phyloP scores from a whole-genome alignment of 768 basidiomycete species.

The Terana coerulea region DNA sequence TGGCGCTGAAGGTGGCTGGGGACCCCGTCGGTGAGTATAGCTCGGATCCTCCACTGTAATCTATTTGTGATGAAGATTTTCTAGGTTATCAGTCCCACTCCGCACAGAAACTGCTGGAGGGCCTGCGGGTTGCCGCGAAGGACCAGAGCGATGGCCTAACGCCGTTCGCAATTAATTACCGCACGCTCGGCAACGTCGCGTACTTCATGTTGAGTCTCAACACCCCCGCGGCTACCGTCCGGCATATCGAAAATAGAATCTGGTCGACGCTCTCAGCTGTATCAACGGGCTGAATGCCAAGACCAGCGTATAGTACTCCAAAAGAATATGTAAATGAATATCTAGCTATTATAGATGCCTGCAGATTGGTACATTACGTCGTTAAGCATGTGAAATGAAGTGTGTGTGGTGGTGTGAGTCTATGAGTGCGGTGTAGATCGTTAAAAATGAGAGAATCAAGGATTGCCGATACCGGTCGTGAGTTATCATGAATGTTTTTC shows the following conservation, averaged over 20 bases:
- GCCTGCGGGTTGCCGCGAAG: constrained; percentile 37
- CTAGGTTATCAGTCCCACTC: constrained; percentile 54
- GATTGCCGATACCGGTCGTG: too few relatives aligned
- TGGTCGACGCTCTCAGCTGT: constrained; percentile 7
- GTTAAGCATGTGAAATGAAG: neutral
- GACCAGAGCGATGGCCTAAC: constrained; percentile 38
- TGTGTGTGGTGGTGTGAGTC: neutral
- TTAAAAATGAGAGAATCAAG: neutral
- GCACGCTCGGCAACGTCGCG: constrained; percentile 88
- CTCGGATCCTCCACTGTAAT: constrained; percentile 9
- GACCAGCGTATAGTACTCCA: too few relatives aligned
- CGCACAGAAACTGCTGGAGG: constrained; percentile 56
- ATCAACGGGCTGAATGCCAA: too few relatives aligned
- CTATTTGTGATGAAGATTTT: neutral
- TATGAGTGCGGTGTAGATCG: neutral
- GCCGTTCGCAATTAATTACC: constrained; percentile 71
- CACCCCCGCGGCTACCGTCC: constrained; percentile 49
- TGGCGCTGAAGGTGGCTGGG: constrained; percentile 72
- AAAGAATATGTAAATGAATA: too few relatives aligned
- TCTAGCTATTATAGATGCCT: too few relatives aligned
- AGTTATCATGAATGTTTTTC: neutral
- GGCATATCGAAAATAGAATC: constrained; percentile 61
- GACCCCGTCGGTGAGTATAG: constrained; percentile 44
- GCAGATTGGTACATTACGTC: too few relatives aligned
- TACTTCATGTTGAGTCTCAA: constrained; percentile 92